phyloP scores from a whole-genome alignment of 805 yeast species.

The Sugiyamaella smithiae region DNA sequence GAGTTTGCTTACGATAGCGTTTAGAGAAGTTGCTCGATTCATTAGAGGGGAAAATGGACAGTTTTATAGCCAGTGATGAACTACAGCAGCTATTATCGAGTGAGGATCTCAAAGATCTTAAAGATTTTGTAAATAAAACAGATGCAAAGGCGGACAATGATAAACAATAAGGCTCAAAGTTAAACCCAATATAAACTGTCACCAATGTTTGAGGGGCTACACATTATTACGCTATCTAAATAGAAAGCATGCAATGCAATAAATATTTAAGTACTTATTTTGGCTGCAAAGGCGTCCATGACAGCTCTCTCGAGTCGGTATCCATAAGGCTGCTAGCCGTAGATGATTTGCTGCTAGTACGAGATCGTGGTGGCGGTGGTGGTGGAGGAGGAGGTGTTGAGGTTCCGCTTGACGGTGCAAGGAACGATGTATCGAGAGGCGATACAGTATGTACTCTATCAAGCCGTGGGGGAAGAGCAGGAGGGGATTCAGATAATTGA shows the following conservation, averaged over 20 bases:
- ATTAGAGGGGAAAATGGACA: constrained; percentile 63
- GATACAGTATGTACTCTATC: neutral
- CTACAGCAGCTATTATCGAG: constrained; percentile 35
- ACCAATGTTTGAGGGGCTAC: too few relatives aligned
- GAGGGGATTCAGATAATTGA: constrained; percentile 1
- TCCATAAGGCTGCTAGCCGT: constrained; percentile 9
- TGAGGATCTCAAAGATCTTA: constrained; percentile 14
- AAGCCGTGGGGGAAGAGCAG: constrained; percentile 10
- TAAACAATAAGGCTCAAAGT: too few relatives aligned
- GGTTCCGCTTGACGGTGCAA: neutral
- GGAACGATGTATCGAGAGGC: constrained; percentile 2
- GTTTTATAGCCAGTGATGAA: constrained; percentile 37
- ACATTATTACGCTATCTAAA: too few relatives aligned
- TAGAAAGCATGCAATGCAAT: too few relatives aligned
- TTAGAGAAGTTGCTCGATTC: constrained; percentile 64
- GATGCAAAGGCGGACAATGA: too few relatives aligned
- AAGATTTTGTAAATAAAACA: constrained; percentile 11
- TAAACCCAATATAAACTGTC: too few relatives aligned
- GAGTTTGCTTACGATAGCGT: constrained; percentile 27
- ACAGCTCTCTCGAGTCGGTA: neutral
- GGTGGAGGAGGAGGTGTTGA: neutral
- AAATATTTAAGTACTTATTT: neutral
- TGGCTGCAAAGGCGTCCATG: constrained; percentile 22
- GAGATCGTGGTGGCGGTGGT: constrained; percentile 17
- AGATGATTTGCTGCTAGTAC: constrained; percentile 10